Evolutionary conservation across 2,329 filamentous ascomycete genomes (phyloP), one percentile per base, ranked within the genome.

Genomic region (Xylaria sp.): DNA sequence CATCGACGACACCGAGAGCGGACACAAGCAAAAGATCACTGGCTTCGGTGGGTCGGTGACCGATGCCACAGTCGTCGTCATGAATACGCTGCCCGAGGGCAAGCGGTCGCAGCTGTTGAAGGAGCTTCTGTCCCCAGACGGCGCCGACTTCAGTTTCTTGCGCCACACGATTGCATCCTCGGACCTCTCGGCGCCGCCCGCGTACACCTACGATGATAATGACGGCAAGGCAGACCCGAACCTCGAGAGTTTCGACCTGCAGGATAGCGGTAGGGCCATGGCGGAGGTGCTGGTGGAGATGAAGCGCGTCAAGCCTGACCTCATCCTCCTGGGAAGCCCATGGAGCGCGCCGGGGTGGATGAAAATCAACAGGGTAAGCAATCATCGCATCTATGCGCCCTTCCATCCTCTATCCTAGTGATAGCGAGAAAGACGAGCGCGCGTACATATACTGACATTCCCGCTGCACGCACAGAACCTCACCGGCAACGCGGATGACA

Each of bases 261-360:
- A 73, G 8, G 71, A 72, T 34, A 69, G 73, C 3, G 74, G 74
- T 4, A 69, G 63, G 11, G 69, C 69, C 52, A 75, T 76, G 73
- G 70, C 70, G 2, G 57, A 65, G 26, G 61, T 76, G 65, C 61
- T 76, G 43, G 65, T 68, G 2, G 62, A 70, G 26, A 73, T 76
- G 65, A 66, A 69, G 45, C 40, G 50, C 9, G 59, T 74, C 16
- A 69, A 74, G 43, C 62, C 72, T 9, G 60, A 63, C n/a, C 47
- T 74, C 41, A 72, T 69, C 9, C 65, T 76, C 40, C 48, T 76
- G 8, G 74, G 74, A 2, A 71, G 70, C 7, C 64, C 72, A 1
- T 76, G 74, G 74, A 67, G 69, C 18, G 69, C 74, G 0, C 74
- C 74, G 1, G 74, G 68, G 0, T 76, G 74, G 74, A 76, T 76